phyloP scores from a whole-genome alignment of 2,329 filamentous ascomycete genomes.

The Amesomyces nigricolor region DNA sequence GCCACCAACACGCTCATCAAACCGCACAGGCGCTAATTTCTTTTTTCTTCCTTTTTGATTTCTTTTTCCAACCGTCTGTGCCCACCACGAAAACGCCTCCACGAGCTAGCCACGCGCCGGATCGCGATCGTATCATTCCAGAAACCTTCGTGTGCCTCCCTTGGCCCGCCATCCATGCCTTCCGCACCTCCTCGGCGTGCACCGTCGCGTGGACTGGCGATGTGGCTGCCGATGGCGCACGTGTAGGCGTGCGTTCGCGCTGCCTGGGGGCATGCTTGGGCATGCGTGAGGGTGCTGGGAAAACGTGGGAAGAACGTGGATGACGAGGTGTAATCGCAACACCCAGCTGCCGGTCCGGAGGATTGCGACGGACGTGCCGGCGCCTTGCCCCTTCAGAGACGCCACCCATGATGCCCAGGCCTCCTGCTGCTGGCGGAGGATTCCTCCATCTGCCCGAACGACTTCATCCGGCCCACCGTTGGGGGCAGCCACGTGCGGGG shows the following conservation, averaged over 20 bases:
- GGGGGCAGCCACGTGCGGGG: conserved; percentile 26
- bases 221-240: conserved; percentile 6
- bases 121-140: conserved; percentile 10
- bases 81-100: background rate
- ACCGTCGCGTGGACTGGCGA: background rate
- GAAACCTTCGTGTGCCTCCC: conserved; percentile 9
- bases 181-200: background rate
- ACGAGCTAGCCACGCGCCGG: background rate
- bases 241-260: conserved; percentile 4
- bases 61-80: background rate
- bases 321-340: background rate
- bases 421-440: conserved; percentile 4
- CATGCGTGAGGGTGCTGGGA: conserved; percentile 3
- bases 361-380: background rate
- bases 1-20: background rate
- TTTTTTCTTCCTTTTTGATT: background rate
- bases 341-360: conserved; percentile 3
- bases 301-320: background rate
- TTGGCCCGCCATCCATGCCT: conserved; percentile 7
- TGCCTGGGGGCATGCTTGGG: background rate
- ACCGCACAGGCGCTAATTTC: background rate
- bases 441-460: conserved; percentile 26
- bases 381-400: conserved; percentile 11
- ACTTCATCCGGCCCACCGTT: conserved; percentile 24
- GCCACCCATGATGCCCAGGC: conserved; percentile 16